Percentiles rank a stretch among this genome's conserved stretches.
Evolutionary conservation across 2,329 filamentous ascomycete genomes (phyloP).

Genomic region (Huntiella bhutanensis): DNA sequence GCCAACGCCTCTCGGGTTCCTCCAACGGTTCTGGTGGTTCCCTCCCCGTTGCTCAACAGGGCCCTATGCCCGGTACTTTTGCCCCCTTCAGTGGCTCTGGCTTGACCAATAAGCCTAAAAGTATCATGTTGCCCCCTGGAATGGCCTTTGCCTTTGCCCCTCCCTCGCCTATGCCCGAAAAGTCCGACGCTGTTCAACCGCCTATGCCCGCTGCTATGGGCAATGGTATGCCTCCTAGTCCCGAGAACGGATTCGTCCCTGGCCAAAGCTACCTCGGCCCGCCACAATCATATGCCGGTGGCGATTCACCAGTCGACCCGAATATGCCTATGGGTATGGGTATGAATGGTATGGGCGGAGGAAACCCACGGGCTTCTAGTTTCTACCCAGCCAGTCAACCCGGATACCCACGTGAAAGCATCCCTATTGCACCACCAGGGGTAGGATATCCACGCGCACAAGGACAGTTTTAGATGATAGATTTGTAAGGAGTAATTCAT

Average conservation of each 20-base stretch:
- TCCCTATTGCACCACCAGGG: constrained; percentile 4
- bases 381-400: neutral
- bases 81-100: constrained; percentile 6
- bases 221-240: neutral
- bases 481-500: no score
- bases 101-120: constrained; percentile 3
- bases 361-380: neutral
- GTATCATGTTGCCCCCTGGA: constrained; percentile 10
- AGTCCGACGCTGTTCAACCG: neutral
- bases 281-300: neutral
- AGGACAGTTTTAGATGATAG: no score
- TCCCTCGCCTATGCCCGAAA: neutral
- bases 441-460: no score
- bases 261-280: neutral
- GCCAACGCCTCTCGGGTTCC: constrained; percentile 3
- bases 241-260: neutral
- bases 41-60: constrained; percentile 6
- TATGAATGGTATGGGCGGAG: neutral
- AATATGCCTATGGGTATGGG: neutral
- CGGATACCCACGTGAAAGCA: constrained; percentile 1
- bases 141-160: constrained; percentile 2
- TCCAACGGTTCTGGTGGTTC: neutral
- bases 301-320: constrained; percentile 4
- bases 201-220: neutral
- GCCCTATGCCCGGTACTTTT: constrained; percentile 9